Percentiles rank a stretch among this genome's conserved stretches.
phyloP scores from a whole-genome alignment of 1,284 basidiomycete genomes.

The Papiliotrema terrestris region DNA sequence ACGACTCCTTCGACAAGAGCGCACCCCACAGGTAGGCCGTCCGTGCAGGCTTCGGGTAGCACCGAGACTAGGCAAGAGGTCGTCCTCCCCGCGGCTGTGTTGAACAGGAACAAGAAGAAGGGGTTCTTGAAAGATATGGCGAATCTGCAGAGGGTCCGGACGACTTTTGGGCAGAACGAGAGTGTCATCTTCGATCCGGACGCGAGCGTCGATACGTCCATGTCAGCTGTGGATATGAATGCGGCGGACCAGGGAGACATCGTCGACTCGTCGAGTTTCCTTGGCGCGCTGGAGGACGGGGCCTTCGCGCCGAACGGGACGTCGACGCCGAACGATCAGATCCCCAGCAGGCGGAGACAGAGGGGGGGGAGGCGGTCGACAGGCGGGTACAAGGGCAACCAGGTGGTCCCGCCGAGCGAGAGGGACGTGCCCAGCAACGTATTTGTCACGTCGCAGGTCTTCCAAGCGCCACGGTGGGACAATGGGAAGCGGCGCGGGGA shows the following conservation, averaged over 20 bases:
- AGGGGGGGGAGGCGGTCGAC: background rate
- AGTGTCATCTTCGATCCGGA: background rate
- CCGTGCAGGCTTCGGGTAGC: background rate
- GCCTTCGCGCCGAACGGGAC: background rate
- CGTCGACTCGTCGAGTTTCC: no score
- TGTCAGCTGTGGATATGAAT: background rate
- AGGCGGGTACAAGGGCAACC: background rate
- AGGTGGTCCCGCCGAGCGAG: slow-evolving; percentile 29
- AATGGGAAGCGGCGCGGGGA: background rate
- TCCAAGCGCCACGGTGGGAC: slow-evolving; percentile 8
- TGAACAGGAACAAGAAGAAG: slow-evolving; percentile 45
- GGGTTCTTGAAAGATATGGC: slow-evolving; percentile 43
- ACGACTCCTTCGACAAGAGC: background rate
- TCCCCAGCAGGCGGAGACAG: no score
- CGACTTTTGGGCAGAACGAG: slow-evolving; percentile 19
- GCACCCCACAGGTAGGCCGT: no score
- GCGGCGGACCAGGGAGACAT: background rate
- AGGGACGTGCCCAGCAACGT: slow-evolving; percentile 34
- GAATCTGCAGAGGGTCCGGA: slow-evolving; percentile 27
- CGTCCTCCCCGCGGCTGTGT: slow-evolving; percentile 24
- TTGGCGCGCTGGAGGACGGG: background rate
- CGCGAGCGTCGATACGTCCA: no score
- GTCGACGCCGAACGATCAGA: background rate
- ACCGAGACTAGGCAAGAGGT: slow-evolving; percentile 2
- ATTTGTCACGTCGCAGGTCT: slow-evolving; percentile 34